These are phyloP conservation scores for Nicotiana attenuata DNA, from an alignment of 257 asterid genomes.

Conservation along the genomic window DNA sequence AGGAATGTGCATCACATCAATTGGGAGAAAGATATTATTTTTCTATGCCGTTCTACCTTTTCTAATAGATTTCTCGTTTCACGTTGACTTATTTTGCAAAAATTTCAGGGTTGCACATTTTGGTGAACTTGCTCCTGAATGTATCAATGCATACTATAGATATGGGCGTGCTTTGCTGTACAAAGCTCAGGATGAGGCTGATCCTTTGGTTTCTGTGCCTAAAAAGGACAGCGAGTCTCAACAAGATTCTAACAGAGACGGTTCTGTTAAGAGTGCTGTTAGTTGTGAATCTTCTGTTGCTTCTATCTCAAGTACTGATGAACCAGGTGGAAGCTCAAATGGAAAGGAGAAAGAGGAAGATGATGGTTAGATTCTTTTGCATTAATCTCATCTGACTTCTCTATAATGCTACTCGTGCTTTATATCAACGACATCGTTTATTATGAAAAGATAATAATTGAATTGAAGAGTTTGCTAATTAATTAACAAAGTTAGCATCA, in stretches of 20 bases:
- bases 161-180: constrained; percentile 62
- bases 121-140: constrained; percentile 92
- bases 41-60: not conserved
- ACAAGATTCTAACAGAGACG: constrained; percentile 51
- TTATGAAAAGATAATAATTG: not conserved
- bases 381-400: not conserved
- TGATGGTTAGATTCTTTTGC: constrained; percentile 31
- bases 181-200: constrained; percentile 91
- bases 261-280: constrained; percentile 38
- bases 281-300: constrained; percentile 61
- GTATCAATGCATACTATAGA: constrained; percentile 75
- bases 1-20: too few relatives aligned
- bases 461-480: not conserved
- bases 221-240: constrained; percentile 52
- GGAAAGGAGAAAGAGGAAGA: constrained; percentile 31
- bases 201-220: constrained; percentile 80
- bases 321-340: constrained; percentile 37
- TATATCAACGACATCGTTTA: not conserved
- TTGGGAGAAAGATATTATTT: not conserved
- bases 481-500: not conserved
- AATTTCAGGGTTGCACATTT: constrained; percentile 56
- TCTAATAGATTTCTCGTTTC: not conserved
- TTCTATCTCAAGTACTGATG: constrained; percentile 39
- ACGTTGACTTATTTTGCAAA: not conserved
- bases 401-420: not conserved